phyloP scores from a whole-genome alignment of 371 early-diverging fungal genomes.

The Entomophthora muscae region DNA sequence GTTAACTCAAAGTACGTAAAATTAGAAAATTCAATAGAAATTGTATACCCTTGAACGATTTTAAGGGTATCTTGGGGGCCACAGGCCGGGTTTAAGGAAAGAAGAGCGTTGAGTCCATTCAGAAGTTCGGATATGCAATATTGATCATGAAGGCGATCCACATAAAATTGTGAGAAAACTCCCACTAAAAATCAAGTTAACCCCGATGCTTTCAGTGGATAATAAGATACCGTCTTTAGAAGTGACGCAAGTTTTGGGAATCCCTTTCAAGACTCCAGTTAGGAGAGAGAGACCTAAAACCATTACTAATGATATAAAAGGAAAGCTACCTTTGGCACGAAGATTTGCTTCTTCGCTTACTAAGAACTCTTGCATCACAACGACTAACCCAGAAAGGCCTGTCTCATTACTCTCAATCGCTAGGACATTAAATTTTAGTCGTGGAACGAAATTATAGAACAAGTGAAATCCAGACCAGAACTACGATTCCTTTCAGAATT shows the following conservation, averaged over 20 bases:
- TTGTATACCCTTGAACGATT: not conserved
- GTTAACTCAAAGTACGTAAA: no score
- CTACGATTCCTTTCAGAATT: no score
- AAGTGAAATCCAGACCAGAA: no score
- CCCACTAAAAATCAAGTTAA: not conserved
- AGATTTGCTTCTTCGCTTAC: conserved; percentile 64
- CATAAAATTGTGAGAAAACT: not conserved
- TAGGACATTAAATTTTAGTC: no score
- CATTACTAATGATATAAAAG: conserved; percentile 12
- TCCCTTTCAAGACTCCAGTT: conserved; percentile 2
- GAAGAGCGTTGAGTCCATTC: conserved; percentile 3
- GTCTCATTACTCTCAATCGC: no score
- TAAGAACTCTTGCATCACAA: conserved; percentile 48
- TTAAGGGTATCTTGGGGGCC: not conserved
- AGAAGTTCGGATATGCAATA: conserved; percentile 10
- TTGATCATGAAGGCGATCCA: not conserved
- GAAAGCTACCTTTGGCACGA: conserved; percentile 57
- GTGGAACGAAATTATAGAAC: no score
- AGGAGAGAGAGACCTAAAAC: conserved; percentile 9
- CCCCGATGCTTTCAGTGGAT: not conserved
- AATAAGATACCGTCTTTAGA: conserved; percentile 8
- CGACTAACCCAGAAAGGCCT: no score
- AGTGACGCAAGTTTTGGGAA: conserved; percentile 9
- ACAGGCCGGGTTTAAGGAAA: not conserved
- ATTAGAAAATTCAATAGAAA: no score